phyloP scores from a whole-genome alignment of 495 filamentous ascomycete species.

The Hypoxylon fragiforme region DNA sequence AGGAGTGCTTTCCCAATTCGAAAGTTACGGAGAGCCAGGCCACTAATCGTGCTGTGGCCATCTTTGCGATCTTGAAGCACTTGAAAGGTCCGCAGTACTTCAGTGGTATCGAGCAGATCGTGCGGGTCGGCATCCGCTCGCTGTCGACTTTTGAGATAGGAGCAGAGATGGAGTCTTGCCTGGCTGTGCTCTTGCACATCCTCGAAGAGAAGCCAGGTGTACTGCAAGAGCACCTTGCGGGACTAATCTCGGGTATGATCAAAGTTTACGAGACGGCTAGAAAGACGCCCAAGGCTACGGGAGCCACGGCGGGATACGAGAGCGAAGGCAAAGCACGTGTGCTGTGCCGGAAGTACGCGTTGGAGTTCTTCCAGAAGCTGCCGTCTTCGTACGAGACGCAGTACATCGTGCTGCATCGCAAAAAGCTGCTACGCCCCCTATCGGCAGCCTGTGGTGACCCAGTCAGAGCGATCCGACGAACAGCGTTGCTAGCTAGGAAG shows the following conservation, averaged over 20 bases:
- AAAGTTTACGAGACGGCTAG: constrained; percentile 34
- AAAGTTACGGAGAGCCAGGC: constrained; percentile 12
- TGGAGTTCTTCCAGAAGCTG: constrained; percentile 45
- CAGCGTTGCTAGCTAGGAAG: constrained; percentile 45
- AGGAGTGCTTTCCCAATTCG: constrained; percentile 20
- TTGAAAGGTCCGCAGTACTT: constrained; percentile 47
- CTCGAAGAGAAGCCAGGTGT: constrained; percentile 40
- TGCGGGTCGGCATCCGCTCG: constrained; percentile 44
- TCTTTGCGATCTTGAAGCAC: constrained; percentile 46
- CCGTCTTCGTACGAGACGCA: constrained; percentile 47
- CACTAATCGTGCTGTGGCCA: constrained; percentile 29
- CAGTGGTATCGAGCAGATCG: constrained; percentile 40
- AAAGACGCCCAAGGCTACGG: constrained; percentile 13
- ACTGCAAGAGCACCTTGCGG: constrained; percentile 43
- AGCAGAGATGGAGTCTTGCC: constrained; percentile 39
- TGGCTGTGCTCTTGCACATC: constrained; percentile 45
- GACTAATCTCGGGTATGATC: constrained; percentile 39
- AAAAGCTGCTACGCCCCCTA: constrained; percentile 43
- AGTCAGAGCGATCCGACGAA: constrained; percentile 47
- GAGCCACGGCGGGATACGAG: background rate
- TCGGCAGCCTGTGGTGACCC: constrained; percentile 48
- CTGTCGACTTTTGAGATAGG: constrained; percentile 29
- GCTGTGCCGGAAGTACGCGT: constrained; percentile 39
- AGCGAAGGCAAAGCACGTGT: constrained; percentile 7
- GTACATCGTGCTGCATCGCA: constrained; percentile 40